A percentile compares a stretch with the other conserved stretches of the same genome.
Conservation (phyloP, 1,284 basidiomycete species). For the Trichosporon faecale region DNA sequence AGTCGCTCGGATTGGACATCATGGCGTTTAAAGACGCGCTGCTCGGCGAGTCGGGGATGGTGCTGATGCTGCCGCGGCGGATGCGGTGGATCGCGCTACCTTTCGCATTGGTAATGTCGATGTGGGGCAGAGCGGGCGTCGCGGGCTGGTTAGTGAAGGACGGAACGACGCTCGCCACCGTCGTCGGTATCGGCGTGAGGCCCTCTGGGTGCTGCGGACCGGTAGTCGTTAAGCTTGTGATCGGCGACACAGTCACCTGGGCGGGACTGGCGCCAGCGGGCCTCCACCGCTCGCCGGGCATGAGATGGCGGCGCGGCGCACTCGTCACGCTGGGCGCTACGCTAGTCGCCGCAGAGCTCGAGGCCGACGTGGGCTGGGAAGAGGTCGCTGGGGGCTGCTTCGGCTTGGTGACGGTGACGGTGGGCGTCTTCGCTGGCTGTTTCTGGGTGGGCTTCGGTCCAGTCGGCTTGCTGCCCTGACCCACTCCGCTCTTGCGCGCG, state of each 20-base stretch:
- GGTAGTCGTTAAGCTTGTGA: constrained; percentile 45
- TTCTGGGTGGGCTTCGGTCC: constrained; percentile 1
- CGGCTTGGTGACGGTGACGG: neutral
- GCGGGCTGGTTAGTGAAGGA: constrained; percentile 3
- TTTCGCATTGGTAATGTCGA: constrained; percentile 17
- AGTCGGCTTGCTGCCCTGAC: neutral
- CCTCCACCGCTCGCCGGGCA: constrained; percentile 39
- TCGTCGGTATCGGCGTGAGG: neutral
- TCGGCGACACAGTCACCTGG: constrained; percentile 45
- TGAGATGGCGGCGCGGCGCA: constrained; percentile 20
- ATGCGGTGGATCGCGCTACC: constrained; percentile 24
- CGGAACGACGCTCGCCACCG: neutral
- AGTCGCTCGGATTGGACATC: constrained; percentile 43
- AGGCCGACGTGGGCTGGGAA: constrained; percentile 12
- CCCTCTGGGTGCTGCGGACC: constrained; percentile 20
- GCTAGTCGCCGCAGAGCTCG: constrained; percentile 9
- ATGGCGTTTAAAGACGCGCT: constrained; percentile 46
- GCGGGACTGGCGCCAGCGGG: constrained; percentile 42
- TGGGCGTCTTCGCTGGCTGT: constrained; percentile 3
- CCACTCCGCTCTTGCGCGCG: constrained; percentile 25
- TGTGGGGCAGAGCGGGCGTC: constrained; percentile 15
- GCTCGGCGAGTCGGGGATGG: constrained; percentile 48
- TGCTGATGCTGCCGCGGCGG: constrained; percentile 43
- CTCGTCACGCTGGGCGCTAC: constrained; percentile 12
- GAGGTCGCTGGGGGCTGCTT: neutral